These are phyloP conservation scores for Ramularia collo-cygni DNA, from an alignment of 2,329 filamentous ascomycete genomes.

Conservation along the genomic window DNA sequence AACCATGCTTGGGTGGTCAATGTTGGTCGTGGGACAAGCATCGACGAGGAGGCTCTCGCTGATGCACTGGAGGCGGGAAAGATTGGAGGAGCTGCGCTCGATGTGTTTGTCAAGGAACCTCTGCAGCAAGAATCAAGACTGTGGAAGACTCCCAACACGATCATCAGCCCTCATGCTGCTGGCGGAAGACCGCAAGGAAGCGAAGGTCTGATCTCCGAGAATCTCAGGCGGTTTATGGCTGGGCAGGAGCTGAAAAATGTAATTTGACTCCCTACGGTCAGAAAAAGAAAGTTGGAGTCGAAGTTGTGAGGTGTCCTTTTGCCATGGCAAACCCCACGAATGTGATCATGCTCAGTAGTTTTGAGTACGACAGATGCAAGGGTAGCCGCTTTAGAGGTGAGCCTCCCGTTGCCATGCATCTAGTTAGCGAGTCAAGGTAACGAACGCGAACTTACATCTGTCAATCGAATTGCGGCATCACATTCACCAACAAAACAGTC, in stretches of 20 bases:
- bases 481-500: too few species aligned
- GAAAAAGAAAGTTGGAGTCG: too few species aligned
- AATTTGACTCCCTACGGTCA: slow-evolving; percentile 25
- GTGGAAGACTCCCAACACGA: slow-evolving; percentile 47
- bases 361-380: too few species aligned
- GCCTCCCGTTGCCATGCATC: too few species aligned
- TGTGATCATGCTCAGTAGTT: too few species aligned
- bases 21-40: slow-evolving; percentile 59
- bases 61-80: slow-evolving; percentile 39
- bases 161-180: slow-evolving; percentile 53
- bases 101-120: slow-evolving; percentile 46
- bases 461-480: too few species aligned
- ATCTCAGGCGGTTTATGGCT: slow-evolving; percentile 54
- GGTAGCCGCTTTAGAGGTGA: too few species aligned
- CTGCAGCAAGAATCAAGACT: slow-evolving; percentile 42
- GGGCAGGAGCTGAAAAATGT: slow-evolving; percentile 54
- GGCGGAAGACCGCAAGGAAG: slow-evolving; percentile 55
- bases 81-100: slow-evolving; percentile 46
- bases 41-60: slow-evolving; percentile 45
- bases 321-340: too few species aligned
- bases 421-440: too few species aligned
- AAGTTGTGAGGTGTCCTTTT: too few species aligned
- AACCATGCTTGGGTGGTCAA: slow-evolving; percentile 63
- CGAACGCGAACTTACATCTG: too few species aligned
- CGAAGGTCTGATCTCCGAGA: slow-evolving; percentile 54